Base-by-base conservation (phyloP, 2,329 filamentous ascomycete species). In the Penicillium griseofulvum region DNA sequence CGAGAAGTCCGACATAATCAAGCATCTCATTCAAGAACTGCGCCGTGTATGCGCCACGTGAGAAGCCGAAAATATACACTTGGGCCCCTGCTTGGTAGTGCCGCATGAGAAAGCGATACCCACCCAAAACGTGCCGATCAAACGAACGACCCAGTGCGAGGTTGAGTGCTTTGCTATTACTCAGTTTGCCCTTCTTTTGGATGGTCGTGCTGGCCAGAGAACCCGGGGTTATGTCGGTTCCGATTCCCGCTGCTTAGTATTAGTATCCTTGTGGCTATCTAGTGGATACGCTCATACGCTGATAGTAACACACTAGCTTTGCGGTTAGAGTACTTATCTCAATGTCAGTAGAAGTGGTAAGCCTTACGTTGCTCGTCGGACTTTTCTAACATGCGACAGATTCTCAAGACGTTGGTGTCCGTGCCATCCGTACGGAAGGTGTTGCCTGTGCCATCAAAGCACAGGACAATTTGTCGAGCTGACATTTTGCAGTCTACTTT, bases 1-100 rank as follows among this genome's bases (percentile, higher is more conserved):
- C 87, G 9, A 93, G 76, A 0, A 93, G 78, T 0, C 90, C 89
- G 48, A 92, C 84, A 61, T 89, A 85, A 65, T 92, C 88, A 9
- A 92, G 79, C 89, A 91, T 91, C 66, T 92, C 89, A 0, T 89
- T 88, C 1, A 89, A 73, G 65, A 89, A 89, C 2, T 86, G 81
- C 0, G 86, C 87, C 38, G 87, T 86, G 65, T 89, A 89, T 1
- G 86, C 83, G 24, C 87, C 87, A 16, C 87, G 81, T 10, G 82
- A 86, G 74, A 89, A 89, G 1, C 87, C 87, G 56, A 89, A 88
- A 71, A 89, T 82, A 68, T 85, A 88, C 24, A 88, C 86, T 41
- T 75, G 70, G 50, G 76, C 69, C n/a, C 74, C 74, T 0, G 80
- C 78, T 45, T 78, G 77, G 67, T 88, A 89, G 68, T 85, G 87